Evolutionary conservation across 371 early-diverging fungal genomes (phyloP).

Genomic region (Mortierella sp.): DNA sequence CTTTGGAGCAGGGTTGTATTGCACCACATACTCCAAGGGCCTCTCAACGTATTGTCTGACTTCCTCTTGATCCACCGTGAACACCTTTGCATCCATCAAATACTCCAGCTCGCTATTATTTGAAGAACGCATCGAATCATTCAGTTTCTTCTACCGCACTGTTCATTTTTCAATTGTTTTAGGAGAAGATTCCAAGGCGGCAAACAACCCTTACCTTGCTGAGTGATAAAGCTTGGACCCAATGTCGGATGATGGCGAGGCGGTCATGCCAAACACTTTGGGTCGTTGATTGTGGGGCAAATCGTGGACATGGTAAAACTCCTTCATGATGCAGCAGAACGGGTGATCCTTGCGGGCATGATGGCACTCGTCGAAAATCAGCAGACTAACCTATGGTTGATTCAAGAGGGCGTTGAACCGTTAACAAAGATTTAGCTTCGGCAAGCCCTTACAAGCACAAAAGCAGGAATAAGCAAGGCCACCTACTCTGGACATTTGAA

Average conservation of each 20-base stretch:
- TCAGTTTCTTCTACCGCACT: background rate
- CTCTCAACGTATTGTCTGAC: slow-evolving; percentile 59
- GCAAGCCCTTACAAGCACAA: background rate
- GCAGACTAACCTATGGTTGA: slow-evolving; percentile 73
- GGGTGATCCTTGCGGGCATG: slow-evolving; percentile 88
- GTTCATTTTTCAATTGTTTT: background rate
- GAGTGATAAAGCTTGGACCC: slow-evolving; percentile 36
- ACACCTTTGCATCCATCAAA: slow-evolving; percentile 75
- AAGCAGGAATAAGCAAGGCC: background rate
- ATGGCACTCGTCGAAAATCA: slow-evolving; percentile 97
- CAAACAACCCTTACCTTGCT: slow-evolving; percentile 53
- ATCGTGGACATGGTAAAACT: slow-evolving; percentile 75
- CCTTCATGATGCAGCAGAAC: slow-evolving; percentile 88
- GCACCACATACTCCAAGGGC: slow-evolving; percentile 67
- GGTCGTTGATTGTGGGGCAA: slow-evolving; percentile 70
- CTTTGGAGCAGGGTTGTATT: slow-evolving; percentile 61
- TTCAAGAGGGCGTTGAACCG: background rate
- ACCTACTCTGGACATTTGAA: slow-evolving; percentile 73
- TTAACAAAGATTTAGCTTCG: background rate
- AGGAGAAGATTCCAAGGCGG: background rate
- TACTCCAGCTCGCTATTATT: slow-evolving; percentile 74
- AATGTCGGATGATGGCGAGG: slow-evolving; percentile 75
- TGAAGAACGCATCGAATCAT: no score
- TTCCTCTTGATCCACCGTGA: slow-evolving; percentile 67
- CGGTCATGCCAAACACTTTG: slow-evolving; percentile 95